These are phyloP conservation scores for Quercus aquifolioides DNA, from an alignment of 306 rosid genomes.

Conservation along the genomic window DNA sequence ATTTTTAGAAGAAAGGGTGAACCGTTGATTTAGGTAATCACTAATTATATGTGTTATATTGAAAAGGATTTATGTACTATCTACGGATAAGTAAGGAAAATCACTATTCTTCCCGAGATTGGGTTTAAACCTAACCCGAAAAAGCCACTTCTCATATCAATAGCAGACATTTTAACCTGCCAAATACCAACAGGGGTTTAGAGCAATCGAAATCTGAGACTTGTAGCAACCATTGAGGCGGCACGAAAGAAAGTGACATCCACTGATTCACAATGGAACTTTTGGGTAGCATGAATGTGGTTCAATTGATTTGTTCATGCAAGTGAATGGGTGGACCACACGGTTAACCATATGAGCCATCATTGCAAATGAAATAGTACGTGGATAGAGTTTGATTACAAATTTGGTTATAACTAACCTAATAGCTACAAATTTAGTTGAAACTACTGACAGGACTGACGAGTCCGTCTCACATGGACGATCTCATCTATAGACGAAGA, in stretches of 20 bases:
- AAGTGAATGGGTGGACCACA: slow-evolving; percentile 19
- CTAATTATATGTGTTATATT: slow-evolving; percentile 1
- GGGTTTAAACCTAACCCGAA: slow-evolving; percentile 41
- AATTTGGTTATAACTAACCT: no score
- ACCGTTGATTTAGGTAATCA: not conserved
- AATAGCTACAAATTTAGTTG: no score
- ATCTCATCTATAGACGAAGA: no score
- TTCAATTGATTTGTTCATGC: slow-evolving; percentile 21
- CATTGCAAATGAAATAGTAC: not conserved
- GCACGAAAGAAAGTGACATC: slow-evolving; percentile 26
- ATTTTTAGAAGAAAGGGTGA: not conserved
- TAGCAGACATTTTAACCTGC: not conserved
- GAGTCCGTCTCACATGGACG: no score
- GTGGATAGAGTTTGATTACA: no score
- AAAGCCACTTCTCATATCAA: not conserved
- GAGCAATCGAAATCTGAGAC: not conserved
- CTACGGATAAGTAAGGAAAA: slow-evolving; percentile 7
- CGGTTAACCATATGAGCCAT: slow-evolving; percentile 8
- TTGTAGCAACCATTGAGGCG: slow-evolving; percentile 3
- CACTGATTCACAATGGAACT: slow-evolving; percentile 14
- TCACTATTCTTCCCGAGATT: slow-evolving; percentile 1
- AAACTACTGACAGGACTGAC: no score
- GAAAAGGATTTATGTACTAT: slow-evolving; percentile 14
- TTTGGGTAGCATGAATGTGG: slow-evolving; percentile 1
- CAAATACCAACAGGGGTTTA: not conserved